A percentile compares a stretch with the other conserved stretches of the same genome.
These are phyloP conservation scores for Aplosporella prunicola DNA, from an alignment of 2,329 filamentous ascomycete species.

Conservation along the genomic window DNA sequence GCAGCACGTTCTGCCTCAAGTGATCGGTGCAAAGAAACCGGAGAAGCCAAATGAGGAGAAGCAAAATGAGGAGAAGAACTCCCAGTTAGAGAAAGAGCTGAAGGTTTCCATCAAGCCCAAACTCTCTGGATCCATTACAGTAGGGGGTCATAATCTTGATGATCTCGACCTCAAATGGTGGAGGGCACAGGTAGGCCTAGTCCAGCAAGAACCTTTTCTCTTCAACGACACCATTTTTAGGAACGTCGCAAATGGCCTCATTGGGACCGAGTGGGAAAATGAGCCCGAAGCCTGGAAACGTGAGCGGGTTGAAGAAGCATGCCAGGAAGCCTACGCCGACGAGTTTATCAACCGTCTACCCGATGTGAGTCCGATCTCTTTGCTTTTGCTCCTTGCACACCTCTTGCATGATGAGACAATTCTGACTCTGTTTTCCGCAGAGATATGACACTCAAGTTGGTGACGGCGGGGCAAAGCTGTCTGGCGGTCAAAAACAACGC, in stretches of 20 bases:
- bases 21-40: constrained; percentile 41
- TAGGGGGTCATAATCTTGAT: constrained; percentile 77
- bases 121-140: constrained; percentile 13
- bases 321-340: constrained; percentile 85
- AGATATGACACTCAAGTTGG: constrained; percentile 93
- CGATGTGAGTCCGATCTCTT: not conserved
- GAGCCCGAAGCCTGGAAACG: constrained; percentile 17
- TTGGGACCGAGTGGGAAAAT: constrained; percentile 17
- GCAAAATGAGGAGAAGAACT: not conserved
- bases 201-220: constrained; percentile 85
- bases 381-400: too few species aligned
- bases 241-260: constrained; percentile 80
- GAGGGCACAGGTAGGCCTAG: constrained; percentile 81
- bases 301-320: constrained; percentile 61
- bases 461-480: constrained; percentile 83
- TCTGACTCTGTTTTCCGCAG: constrained; percentile 44
- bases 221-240: constrained; percentile 83
- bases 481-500: constrained; percentile 92
- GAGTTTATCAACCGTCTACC: constrained; percentile 77
- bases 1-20: not conserved
- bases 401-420: too few species aligned
- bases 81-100: not conserved
- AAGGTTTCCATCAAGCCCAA: not conserved
- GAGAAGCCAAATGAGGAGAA: constrained; percentile 27
- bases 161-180: constrained; percentile 83